These are phyloP conservation scores for Stellera chamaejasme DNA, from an alignment of 345 rosid species.

Conservation along the genomic window DNA sequence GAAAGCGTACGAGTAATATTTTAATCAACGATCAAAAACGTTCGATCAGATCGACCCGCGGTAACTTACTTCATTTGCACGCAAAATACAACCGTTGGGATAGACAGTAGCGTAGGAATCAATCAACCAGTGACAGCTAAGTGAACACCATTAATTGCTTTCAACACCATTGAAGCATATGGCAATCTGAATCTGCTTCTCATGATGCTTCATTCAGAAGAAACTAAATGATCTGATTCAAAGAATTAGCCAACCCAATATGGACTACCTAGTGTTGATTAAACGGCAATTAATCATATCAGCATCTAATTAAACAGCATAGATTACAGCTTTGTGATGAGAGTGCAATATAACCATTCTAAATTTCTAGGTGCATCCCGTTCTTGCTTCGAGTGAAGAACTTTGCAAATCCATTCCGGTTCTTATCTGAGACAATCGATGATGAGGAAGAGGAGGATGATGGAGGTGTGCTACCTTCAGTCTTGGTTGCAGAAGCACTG, in stretches of 20 bases:
- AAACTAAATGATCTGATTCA: constrained; percentile 5
- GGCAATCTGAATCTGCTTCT: too few relatives aligned
- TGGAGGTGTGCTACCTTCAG: constrained; percentile 24
- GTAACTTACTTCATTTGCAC: too few relatives aligned
- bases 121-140: too few relatives aligned
- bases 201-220: too few relatives aligned
- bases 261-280: constrained; percentile 12
- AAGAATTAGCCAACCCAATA: constrained; percentile 3
- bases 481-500: constrained; percentile 19
- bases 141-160: too few relatives aligned
- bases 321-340: constrained; percentile 1
- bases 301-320: constrained; percentile 7
- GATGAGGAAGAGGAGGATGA: constrained; percentile 38
- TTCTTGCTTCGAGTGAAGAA: constrained; percentile 79
- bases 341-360: constrained; percentile 12
- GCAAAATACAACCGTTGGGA: too few relatives aligned
- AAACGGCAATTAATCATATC: constrained; percentile 27
- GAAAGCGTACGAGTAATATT: too few relatives aligned
- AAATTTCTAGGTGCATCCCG: constrained; percentile 81
- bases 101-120: too few relatives aligned
- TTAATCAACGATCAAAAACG: too few relatives aligned
- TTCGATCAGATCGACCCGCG: too few relatives aligned
- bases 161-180: too few relatives aligned
- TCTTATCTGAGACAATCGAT: constrained; percentile 60
- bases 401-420: constrained; percentile 79